phyloP scores from a whole-genome alignment of 805 yeast species.

The Scheffersomyces amazonensis region DNA sequence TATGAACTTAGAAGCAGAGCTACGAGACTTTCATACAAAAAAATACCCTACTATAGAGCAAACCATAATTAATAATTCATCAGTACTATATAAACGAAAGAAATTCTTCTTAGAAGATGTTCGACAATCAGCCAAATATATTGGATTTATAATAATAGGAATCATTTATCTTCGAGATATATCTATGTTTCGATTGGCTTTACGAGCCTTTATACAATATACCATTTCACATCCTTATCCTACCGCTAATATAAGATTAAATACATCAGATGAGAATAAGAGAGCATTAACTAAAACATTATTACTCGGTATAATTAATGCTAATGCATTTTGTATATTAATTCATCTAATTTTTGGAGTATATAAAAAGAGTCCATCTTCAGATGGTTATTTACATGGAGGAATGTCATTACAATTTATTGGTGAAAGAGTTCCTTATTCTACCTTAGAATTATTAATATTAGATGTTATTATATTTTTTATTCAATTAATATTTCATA shows the following conservation, averaged over 20 bases:
- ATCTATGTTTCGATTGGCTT: slow-evolving; percentile 27
- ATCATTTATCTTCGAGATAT: slow-evolving; percentile 41
- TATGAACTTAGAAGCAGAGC: slow-evolving; percentile 13
- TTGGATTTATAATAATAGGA: slow-evolving; percentile 35
- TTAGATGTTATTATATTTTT: slow-evolving; percentile 23
- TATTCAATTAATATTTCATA: slow-evolving; percentile 30
- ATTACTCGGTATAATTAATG: slow-evolving; percentile 18
- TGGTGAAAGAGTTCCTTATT: slow-evolving; percentile 33
- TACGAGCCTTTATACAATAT: slow-evolving; percentile 26
- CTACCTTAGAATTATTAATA: slow-evolving; percentile 20
- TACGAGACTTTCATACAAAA: slow-evolving; percentile 25
- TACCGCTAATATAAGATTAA: slow-evolving; percentile 7
- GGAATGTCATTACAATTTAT: slow-evolving; percentile 35
- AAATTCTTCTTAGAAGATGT: slow-evolving; percentile 36
- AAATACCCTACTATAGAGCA: slow-evolving; percentile 36
- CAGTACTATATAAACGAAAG: slow-evolving; percentile 41
- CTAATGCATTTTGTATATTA: slow-evolving; percentile 20
- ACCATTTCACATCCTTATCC: slow-evolving; percentile 29
- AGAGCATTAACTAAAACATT: slow-evolving; percentile 25
- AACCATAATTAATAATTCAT: slow-evolving; percentile 37
- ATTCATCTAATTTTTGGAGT: slow-evolving; percentile 28
- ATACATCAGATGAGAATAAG: slow-evolving; percentile 22
- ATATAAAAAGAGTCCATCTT: slow-evolving; percentile 11
- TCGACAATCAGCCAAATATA: slow-evolving; percentile 25
- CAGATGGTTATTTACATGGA: slow-evolving; percentile 27